Conservation (phyloP, 805 yeast species). For the Zygosaccharomyces bailii region DNA sequence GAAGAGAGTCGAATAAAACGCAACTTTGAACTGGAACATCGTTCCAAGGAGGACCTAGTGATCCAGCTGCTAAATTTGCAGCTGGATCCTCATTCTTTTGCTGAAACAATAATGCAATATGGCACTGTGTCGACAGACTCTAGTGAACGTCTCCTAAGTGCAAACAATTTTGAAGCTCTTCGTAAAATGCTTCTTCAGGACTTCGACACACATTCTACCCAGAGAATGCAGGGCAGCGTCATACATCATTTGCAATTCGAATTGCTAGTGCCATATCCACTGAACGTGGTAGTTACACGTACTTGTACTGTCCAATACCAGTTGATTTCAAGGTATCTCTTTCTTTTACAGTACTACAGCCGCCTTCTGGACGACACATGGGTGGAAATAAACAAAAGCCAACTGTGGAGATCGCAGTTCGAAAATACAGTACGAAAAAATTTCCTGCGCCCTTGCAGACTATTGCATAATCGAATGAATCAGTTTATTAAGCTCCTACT, state of each 20-base stretch:
- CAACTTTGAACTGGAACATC: constrained; percentile 23
- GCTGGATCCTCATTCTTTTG: constrained; percentile 39
- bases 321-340: constrained; percentile 66
- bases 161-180: constrained; percentile 43
- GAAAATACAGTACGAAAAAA: constrained; percentile 46
- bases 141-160: constrained; percentile 38
- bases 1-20: constrained; percentile 33
- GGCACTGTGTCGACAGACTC: constrained; percentile 30
- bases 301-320: constrained; percentile 77
- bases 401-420: constrained; percentile 59
- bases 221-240: constrained; percentile 24
- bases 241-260: constrained; percentile 55
- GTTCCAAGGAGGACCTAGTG: constrained; percentile 21
- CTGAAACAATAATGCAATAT: constrained; percentile 21
- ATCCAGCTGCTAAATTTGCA: constrained; percentile 34
- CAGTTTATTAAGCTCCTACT: constrained; percentile 26
- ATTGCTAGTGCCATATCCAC: constrained; percentile 77
- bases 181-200: constrained; percentile 45
- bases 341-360: constrained; percentile 60
- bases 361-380: constrained; percentile 62
- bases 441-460: constrained; percentile 52
- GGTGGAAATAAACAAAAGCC: constrained; percentile 57
- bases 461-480: constrained; percentile 48
- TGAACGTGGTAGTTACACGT: constrained; percentile 68
- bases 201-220: constrained; percentile 20